Evolutionary conservation across 805 yeast genomes (phyloP), one percentile per base, ranked within the genome.

Genomic region (Suhomyces faveliae): DNA sequence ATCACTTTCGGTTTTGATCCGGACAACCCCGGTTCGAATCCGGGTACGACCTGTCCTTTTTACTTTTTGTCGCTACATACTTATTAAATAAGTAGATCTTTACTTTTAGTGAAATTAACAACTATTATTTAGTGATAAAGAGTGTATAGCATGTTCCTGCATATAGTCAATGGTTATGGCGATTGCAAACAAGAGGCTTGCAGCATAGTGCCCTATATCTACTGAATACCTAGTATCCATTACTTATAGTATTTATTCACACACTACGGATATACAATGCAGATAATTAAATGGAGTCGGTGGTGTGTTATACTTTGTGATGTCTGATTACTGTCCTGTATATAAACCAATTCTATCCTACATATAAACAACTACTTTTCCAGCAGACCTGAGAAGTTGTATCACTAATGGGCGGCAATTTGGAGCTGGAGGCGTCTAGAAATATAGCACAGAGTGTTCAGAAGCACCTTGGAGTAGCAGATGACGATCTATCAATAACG

Each of bases 1-100:
- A 82, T 82, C 86, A 82, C 87, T 74, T 75, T 80, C 80, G 86
- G 86, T 82, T 82, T 79, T 82, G 87, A 82, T 82, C 87, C 87
- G 80, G 68, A 74, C 82, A 80, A 82, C 87, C 86, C 86, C 86
- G 81, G 87, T 83, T 83, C 87, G 87, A 83, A 80, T 80, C 87
- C 87, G 87, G 87, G 87, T 79, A 80, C 80, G 87, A 81, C 85
- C 87, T 81, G 27, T 42, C 24, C 13, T 40, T 47, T n/a, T n/a
- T n/a, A n/a, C n/a, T n/a, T n/a, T n/a, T n/a, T n/a, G n/a, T n/a
- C n/a, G n/a, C n/a, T n/a, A n/a, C n/a, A n/a, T n/a, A n/a, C n/a
- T n/a, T n/a, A n/a, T n/a, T n/a, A n/a, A n/a, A n/a, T n/a, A n/a
- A n/a, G n/a, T n/a, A n/a, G n/a, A n/a, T n/a, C n/a, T n/a, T n/a